Evolutionary conservation across 768 basidiomycete species (phyloP), one percentile per base, ranked within the genome.

Genomic region (Russula sp.): DNA sequence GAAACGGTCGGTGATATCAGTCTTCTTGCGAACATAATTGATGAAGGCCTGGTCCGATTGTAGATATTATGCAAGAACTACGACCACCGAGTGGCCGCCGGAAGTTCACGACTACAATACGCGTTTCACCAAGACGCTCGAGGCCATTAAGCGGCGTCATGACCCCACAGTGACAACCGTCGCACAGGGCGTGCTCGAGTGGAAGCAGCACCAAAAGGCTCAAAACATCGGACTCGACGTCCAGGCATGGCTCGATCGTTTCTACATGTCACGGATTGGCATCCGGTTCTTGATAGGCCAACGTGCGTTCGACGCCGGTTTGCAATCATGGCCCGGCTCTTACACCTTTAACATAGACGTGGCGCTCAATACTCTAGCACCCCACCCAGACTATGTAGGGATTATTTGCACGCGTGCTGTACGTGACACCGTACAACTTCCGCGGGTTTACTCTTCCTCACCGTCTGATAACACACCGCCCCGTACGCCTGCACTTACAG

Each of bases 91-190:
- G 27, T 97, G 93, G 83, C 97, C 96, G 4, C 97, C 96, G 0
- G 91, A 96, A 70, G 84, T 99, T 0, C 87, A 87, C 68, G 94
- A 96, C 68, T 97, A 93, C 78, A 98, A 98, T 74, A 83, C 84
- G 31, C 80, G 84, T 8, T 98, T 99, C 77, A 99, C 97, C 5
- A 87, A 87, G 68, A 74, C 85, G 40, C 80, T 98, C 9, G 88
- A 95, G 51, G 77, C 84, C 27, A 95, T 99, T 80, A 99, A 99
- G 78, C 84, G 81, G 61, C 81, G 97, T 11, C 97, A 99, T 75
- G 96, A 98, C 71, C 96, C 96, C 0, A 98, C 97, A 0, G 97
- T 98, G 8, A 95, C 96, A 6, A 97, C 95, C 8, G 91, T 98
- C 61, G 94, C 92, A 0, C 94, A 96, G 74, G 96, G 96, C 53